Percentiles rank a stretch among this genome's conserved stretches.
These are phyloP conservation scores for Skeletonema costatum DNA, from an alignment of 108 stramenopile genomes.

Conservation along the genomic window DNA sequence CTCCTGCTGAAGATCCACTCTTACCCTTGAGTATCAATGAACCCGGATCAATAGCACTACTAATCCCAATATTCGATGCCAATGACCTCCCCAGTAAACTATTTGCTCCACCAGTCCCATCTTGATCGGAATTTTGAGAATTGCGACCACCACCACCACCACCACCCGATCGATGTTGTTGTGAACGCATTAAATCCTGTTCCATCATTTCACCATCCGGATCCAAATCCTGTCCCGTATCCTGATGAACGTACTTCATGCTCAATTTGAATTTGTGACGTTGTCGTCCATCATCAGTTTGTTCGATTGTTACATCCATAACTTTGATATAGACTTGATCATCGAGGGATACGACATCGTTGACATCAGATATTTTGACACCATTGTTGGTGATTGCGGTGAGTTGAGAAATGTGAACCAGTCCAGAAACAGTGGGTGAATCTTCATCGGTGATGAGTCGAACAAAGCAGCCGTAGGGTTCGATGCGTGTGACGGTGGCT, in stretches of 20 bases:
- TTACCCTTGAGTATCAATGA: slow-evolving; percentile 38
- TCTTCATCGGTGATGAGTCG: background rate
- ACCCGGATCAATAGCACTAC: slow-evolving; percentile 69
- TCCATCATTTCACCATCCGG: slow-evolving; percentile 20
- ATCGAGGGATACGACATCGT: slow-evolving; percentile 25
- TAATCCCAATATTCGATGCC: slow-evolving; percentile 69
- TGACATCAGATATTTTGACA: slow-evolving; percentile 10
- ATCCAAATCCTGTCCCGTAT: slow-evolving; percentile 62
- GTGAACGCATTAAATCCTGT: slow-evolving; percentile 10
- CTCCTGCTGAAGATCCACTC: background rate
- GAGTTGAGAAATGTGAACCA: slow-evolving; percentile 72
- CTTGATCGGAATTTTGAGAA: background rate
- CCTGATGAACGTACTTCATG: slow-evolving; percentile 73
- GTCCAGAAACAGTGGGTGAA: slow-evolving; percentile 37
- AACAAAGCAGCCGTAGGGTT: slow-evolving; percentile 70
- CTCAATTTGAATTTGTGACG: slow-evolving; percentile 53
- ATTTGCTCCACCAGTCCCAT: slow-evolving; percentile 15
- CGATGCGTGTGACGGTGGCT: slow-evolving; percentile 58
- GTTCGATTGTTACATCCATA: slow-evolving; percentile 28
- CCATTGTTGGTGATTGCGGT: slow-evolving; percentile 12
- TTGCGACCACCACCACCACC: background rate
- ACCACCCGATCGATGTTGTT: slow-evolving; percentile 6
- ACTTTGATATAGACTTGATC: slow-evolving; percentile 35
- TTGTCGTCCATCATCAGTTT: background rate
- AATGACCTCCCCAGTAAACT: slow-evolving; percentile 27